Conservation (phyloP, 371 early-diverging fungal species). For the Parasitella parasitica region DNA sequence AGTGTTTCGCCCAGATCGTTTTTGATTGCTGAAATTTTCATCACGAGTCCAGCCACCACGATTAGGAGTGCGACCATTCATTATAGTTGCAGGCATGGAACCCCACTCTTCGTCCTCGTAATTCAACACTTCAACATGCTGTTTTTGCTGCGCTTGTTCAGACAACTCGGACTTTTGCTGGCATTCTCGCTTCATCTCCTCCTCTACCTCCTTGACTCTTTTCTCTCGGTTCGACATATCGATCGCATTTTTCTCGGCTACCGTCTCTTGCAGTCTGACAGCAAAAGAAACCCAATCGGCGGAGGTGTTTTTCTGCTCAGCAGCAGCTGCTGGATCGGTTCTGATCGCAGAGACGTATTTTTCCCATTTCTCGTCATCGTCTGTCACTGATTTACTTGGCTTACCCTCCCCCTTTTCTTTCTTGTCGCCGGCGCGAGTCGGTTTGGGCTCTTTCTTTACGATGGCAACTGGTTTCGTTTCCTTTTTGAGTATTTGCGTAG, state of each 20-base stretch:
- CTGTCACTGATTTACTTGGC: background rate
- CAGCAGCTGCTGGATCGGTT: background rate
- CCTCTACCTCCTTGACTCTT: background rate
- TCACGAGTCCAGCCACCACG: constrained; percentile 14
- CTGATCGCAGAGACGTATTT: constrained; percentile 9
- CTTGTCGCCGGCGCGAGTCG: background rate
- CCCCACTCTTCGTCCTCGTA: constrained; percentile 12
- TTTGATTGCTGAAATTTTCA: background rate
- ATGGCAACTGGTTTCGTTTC: background rate
- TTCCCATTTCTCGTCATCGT: constrained; percentile 26
- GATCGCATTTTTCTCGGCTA: background rate
- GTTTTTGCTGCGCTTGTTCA: background rate
- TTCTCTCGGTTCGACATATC: background rate
- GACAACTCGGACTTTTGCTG: too few relatives aligned
- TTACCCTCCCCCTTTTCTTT: background rate
- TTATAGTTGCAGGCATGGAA: background rate
- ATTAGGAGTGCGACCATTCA: background rate
- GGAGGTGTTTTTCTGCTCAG: background rate
- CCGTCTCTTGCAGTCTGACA: constrained; percentile 1
- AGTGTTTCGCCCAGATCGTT: background rate
- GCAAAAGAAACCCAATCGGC: constrained; percentile 25
- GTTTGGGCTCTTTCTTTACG: background rate
- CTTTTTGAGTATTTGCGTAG: background rate
- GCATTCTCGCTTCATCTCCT: background rate
- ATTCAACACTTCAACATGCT: background rate